Conservation (phyloP, 2,329 filamentous ascomycete genomes). For the Dothistroma pini region DNA sequence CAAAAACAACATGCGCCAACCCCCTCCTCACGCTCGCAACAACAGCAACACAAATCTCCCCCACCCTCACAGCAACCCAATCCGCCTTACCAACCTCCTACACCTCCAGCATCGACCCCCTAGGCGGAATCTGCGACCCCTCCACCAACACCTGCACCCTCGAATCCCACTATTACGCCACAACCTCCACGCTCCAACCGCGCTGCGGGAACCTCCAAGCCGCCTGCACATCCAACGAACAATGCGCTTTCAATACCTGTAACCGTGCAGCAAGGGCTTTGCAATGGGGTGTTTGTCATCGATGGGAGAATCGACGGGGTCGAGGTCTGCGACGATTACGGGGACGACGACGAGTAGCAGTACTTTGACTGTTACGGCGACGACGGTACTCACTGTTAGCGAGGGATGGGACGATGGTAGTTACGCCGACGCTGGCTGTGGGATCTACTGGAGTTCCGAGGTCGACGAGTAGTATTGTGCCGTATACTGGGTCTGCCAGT, state of each 20-base stretch:
- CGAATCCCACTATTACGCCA: neutral
- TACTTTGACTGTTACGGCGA: neutral
- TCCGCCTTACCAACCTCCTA: neutral
- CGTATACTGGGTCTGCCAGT: slow-evolving; percentile 2
- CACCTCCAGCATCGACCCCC: neutral
- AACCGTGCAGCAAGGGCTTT: slow-evolving; percentile 20
- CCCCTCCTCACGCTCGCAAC: neutral
- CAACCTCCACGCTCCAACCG: neutral
- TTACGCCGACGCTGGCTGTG: neutral
- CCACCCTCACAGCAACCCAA: neutral
- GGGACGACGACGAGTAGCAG: neutral
- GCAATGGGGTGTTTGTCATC: slow-evolving; percentile 23
- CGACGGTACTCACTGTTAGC: neutral
- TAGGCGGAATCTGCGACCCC: neutral
- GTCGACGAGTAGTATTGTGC: neutral
- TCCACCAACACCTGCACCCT: neutral
- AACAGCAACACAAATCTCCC: neutral
- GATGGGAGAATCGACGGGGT: neutral
- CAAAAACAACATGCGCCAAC: neutral
- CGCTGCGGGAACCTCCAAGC: slow-evolving; percentile 27
- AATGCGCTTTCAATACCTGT: slow-evolving; percentile 30
- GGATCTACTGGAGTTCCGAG: neutral
- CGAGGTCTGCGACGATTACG: neutral
- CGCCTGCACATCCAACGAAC: slow-evolving; percentile 18
- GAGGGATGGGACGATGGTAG: neutral